Conservation (phyloP, 257 asterid species). For the Verbascum thapsus region DNA sequence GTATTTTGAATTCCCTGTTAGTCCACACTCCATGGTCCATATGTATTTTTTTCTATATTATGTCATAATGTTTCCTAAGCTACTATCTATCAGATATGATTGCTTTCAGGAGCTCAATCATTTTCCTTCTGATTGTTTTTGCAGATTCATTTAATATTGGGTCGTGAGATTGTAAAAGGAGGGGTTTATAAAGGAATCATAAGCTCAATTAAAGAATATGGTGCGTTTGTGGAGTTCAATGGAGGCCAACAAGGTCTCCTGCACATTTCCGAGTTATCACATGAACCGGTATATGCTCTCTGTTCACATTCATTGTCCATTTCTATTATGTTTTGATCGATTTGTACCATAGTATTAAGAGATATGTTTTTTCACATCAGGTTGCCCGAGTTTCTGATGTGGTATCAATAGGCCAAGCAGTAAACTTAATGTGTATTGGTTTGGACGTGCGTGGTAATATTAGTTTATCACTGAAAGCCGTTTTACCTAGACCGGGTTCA, state of each 20-base stretch:
- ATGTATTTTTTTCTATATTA: neutral
- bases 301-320: conserved; percentile 17
- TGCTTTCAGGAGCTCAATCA: conserved; percentile 15
- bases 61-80: neutral
- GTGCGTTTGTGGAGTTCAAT: conserved; percentile 95
- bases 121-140: conserved; percentile 27
- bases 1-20: neutral
- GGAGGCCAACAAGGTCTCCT: conserved; percentile 98
- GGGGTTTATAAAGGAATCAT: conserved; percentile 79
- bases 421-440: conserved; percentile 84
- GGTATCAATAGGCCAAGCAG: conserved; percentile 73
- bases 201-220: conserved; percentile 86
- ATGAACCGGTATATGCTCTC: conserved; percentile 60
- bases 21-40: neutral
- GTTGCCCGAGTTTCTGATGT: conserved; percentile 81
- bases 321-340: conserved; percentile 9
- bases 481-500: conserved; percentile 45
- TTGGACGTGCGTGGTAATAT: conserved; percentile 87
- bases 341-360: conserved; percentile 19
- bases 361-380: conserved; percentile 43
- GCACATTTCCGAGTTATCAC: conserved; percentile 90
- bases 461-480: conserved; percentile 87
- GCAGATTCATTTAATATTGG: conserved; percentile 83
- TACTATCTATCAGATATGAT: conserved; percentile 2
- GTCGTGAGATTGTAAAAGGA: conserved; percentile 86